Evolutionary conservation across 169 alveolate species (phyloP), one percentile per base, ranked within the genome.

Genomic region (Eimeria sp.): DNA sequence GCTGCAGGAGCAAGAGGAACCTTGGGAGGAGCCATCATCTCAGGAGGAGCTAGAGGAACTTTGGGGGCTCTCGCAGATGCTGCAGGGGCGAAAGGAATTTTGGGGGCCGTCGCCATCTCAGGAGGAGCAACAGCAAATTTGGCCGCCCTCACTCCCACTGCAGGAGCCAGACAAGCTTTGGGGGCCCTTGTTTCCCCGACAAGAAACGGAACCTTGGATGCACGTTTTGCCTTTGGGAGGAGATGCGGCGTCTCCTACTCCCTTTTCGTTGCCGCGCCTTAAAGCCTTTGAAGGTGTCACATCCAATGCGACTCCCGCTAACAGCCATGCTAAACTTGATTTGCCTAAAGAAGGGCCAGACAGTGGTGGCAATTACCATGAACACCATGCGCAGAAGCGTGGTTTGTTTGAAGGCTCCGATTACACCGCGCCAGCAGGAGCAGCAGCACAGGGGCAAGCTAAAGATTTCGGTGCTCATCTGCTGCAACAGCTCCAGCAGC

Each of bases 401-500:
- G 76, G 43, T 9, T 65, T 27, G 76, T n/a, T 65, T 65, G 22
- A 25, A n/a, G 76, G 20, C 14, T 25, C 45, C 1, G 76, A n/a
- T 27, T 65, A 2, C 76, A 27, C 20, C 40, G 76, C 22, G 4
- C 76, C 76, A 40, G 18, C 84, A 1, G 57, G 30, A 73, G 51
- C 51, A 18, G 20, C 57, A 73, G 84, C 18, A 27, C 25, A 49
- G 40, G 27, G 14, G 57, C 25, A 4, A 34, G 11, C 57, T 13
- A 14, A n/a, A 40, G 83, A 18, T 65, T 16, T 14, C 54, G 83
- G 27, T 11, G 57, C 83, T 0, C 57, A 13, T 30, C 83, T 40
- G 83, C 83, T 0, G 83, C 86, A 43, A 40, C 86, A 43, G 40
- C 63, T 43, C 43, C 54, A 75, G 86, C 86, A 43, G 43, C 86